Evolutionary conservation across 2,329 filamentous ascomycete species (phyloP), one percentile per base, ranked within the genome.

Genomic region (Aureobasidium sp.): DNA sequence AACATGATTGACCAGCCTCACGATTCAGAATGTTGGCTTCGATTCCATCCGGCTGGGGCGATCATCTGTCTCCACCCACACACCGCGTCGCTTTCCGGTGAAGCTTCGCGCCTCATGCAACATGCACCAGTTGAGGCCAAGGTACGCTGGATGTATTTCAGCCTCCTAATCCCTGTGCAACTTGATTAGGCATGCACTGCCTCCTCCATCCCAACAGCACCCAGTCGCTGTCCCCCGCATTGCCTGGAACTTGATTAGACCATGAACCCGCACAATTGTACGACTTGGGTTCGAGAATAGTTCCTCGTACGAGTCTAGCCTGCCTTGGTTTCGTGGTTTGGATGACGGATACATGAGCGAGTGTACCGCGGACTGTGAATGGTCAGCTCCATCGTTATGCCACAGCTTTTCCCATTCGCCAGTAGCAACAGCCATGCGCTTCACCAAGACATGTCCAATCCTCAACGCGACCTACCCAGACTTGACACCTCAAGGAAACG

Each of bases 401-500:
- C 70, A 66, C 68, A 71, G 44, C 66, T 68, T 36, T 68, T 71
- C 67, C 66, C 70, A 66, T 70, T 70, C 64, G 64, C 64, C 64
- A 67, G 65, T 60, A 64, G 36, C 34, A 50, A 9, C 29, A 51
- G 68, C 66, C 62, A 55, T 41, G 65, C 62, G 60, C 59, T 64
- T 55, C 62, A 65, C 51, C 59, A 62, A 34, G 61, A 63, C 20
- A 37, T 65, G 63, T 64, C 67, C 66, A 67, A 71, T 58, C 62
- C 65, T 47, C 53, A 15, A 37, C 44, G 39, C 51, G 29, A 47
- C 34, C 29, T 39, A n/a, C 32, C n/a, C 26, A 51, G 63, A 39
- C 12, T 37, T 37, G 48, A 74, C 70, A 51, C 70, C 73, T 67
- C 75, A 70, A 73, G 70, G 71, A 61, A 71, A 70, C 44, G 53